A percentile compares a stretch with the other conserved stretches of the same genome.
phyloP scores from a whole-genome alignment of 2,329 filamentous ascomycete species.

The Penicillium sp. region DNA sequence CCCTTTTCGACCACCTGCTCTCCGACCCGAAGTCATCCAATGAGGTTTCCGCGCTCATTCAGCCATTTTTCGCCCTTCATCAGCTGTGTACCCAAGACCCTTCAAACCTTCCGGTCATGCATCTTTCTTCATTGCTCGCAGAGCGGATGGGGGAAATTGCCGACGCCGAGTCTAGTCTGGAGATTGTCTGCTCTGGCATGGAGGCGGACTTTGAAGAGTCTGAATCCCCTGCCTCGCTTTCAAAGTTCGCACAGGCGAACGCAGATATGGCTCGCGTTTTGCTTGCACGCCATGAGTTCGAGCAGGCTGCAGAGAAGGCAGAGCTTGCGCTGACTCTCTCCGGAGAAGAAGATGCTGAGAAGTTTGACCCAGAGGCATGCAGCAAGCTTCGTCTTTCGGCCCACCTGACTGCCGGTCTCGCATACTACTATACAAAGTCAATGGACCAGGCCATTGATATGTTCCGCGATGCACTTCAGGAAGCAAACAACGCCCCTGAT shows the following conservation, averaged over 20 bases:
- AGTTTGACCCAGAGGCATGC: conserved; percentile 61
- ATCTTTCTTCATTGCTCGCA: conserved; percentile 75
- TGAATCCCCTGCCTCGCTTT: conserved; percentile 71
- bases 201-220: conserved; percentile 82
- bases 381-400: conserved; percentile 75
- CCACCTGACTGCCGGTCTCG: conserved; percentile 80
- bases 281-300: conserved; percentile 65
- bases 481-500: conserved; percentile 74
- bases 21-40: conserved; percentile 52
- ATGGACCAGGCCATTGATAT: conserved; percentile 70
- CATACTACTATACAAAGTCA: conserved; percentile 68
- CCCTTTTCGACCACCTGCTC: conserved; percentile 78
- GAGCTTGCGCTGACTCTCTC: conserved; percentile 77
- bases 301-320: conserved; percentile 72
- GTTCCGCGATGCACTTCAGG: conserved; percentile 76
- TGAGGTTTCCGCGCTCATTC: conserved; percentile 65
- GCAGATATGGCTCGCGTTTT: conserved; percentile 83
- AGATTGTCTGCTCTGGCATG: conserved; percentile 64
- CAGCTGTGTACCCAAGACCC: conserved; percentile 74
- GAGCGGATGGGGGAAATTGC: conserved; percentile 72
- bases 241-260: conserved; percentile 76
- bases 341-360: conserved; percentile 66
- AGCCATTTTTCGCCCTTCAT: conserved; percentile 82
- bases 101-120: conserved; percentile 67
- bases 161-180: conserved; percentile 63